These are phyloP conservation scores for Colletotrichum viniferum DNA, from an alignment of 2,329 filamentous ascomycete genomes.

Conservation along the genomic window DNA sequence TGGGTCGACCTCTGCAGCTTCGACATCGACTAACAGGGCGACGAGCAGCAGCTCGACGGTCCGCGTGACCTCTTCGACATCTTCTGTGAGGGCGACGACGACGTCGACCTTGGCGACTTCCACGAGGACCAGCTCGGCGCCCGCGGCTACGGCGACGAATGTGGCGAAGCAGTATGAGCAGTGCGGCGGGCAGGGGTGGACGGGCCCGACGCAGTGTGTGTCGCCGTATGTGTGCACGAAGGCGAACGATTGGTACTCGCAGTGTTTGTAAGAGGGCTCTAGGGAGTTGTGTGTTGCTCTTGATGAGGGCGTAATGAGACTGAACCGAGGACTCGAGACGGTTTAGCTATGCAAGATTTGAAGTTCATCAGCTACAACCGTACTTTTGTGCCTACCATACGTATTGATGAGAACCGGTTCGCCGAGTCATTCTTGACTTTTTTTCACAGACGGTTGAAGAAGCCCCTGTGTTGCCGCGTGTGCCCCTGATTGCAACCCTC, in stretches of 20 bases:
- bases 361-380: neutral
- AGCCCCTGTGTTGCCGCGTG: neutral
- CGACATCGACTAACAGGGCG: neutral
- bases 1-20: neutral
- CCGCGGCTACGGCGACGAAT: constrained; percentile 5
- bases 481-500: neutral
- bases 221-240: constrained; percentile 42
- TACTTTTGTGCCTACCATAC: neutral
- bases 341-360: neutral
- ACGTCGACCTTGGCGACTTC: neutral
- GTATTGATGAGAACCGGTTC: neutral
- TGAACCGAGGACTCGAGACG: neutral
- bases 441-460: neutral
- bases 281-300: neutral
- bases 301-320: neutral
- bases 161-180: constrained; percentile 32
- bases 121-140: constrained; percentile 9
- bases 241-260: constrained; percentile 43
- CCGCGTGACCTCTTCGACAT: neutral
- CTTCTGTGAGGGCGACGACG: neutral
- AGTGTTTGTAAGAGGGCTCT: constrained; percentile 40
- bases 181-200: constrained; percentile 45
- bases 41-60: neutral
- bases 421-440: neutral
- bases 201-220: constrained; percentile 42